phyloP scores from a whole-genome alignment of 345 rosid genomes.

The Lagerstroemia speciosa region DNA sequence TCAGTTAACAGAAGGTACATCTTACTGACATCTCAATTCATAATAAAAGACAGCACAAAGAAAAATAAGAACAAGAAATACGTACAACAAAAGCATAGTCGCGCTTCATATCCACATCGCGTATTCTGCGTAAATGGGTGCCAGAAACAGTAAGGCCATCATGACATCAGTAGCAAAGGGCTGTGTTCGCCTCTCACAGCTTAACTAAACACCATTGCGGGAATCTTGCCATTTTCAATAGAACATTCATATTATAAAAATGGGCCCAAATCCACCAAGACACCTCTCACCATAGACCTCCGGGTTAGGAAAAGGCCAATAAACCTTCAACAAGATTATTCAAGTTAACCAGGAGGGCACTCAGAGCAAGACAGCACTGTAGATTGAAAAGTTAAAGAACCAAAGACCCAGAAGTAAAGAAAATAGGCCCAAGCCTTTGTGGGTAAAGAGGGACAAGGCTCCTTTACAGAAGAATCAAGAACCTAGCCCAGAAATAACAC shows the following conservation, averaged over 20 bases:
- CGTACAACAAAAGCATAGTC: slow-evolving; percentile 98
- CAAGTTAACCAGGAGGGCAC: slow-evolving; percentile 56
- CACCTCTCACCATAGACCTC: slow-evolving; percentile 90
- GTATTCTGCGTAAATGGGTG: slow-evolving; percentile 93
- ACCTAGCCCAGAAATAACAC: neutral
- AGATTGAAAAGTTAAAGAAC: slow-evolving; percentile 27
- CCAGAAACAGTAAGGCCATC: slow-evolving; percentile 99
- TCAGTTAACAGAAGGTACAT: neutral
- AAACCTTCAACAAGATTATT: slow-evolving; percentile 98
- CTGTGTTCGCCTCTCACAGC: slow-evolving; percentile 84
- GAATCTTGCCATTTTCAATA: slow-evolving; percentile 73
- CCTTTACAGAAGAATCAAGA: neutral
- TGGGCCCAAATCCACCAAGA: slow-evolving; percentile 91
- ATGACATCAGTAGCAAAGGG: slow-evolving; percentile 75
- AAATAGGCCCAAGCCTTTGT: slow-evolving; percentile 6
- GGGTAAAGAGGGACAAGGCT: no score
- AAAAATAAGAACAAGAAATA: slow-evolving; percentile 14
- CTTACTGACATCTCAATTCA: no score
- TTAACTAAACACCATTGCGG: slow-evolving; percentile 85
- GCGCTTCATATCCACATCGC: slow-evolving; percentile 99
- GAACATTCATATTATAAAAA: slow-evolving; percentile 67
- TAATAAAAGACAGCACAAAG: neutral
- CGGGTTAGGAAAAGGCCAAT: slow-evolving; percentile 81
- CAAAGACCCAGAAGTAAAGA: slow-evolving; percentile 15
- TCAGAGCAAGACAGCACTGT: slow-evolving; percentile 36